A percentile compares a stretch with the other conserved stretches of the same genome.
These are phyloP conservation scores for Calonectria fujianensis DNA, from an alignment of 2,329 filamentous ascomycete genomes.

Conservation along the genomic window DNA sequence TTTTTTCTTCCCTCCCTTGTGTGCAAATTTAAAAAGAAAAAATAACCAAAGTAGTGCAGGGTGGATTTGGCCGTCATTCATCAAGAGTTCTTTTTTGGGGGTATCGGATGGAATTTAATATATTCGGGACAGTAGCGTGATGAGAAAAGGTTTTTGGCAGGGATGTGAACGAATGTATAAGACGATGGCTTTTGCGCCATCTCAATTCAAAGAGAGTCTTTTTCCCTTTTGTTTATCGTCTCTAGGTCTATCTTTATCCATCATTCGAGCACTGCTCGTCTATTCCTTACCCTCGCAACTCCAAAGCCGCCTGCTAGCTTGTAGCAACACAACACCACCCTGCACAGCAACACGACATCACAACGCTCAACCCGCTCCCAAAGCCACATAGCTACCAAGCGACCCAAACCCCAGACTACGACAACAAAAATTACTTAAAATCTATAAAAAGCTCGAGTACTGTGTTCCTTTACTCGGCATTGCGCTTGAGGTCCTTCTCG, in stretches of 20 bases:
- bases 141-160: neutral
- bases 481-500: slow-evolving; percentile 77
- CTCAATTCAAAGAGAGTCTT: slow-evolving; percentile 29
- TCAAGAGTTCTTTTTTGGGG: neutral
- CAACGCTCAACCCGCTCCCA: slow-evolving; percentile 30
- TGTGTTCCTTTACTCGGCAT: slow-evolving; percentile 50
- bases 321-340: slow-evolving; percentile 22
- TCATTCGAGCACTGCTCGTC: slow-evolving; percentile 46
- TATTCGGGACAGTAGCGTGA: neutral
- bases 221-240: slow-evolving; percentile 32
- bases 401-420: slow-evolving; percentile 38
- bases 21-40: neutral
- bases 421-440: slow-evolving; percentile 29
- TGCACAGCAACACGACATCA: slow-evolving; percentile 33
- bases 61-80: neutral
- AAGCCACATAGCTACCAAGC: slow-evolving; percentile 35
- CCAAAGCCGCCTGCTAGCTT: slow-evolving; percentile 45
- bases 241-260: slow-evolving; percentile 36
- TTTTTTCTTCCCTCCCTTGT: neutral
- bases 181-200: slow-evolving; percentile 21
- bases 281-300: slow-evolving; percentile 47
- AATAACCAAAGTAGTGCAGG: neutral
- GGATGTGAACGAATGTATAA: neutral
- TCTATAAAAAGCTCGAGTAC: neutral
- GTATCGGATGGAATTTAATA: neutral